A percentile compares a stretch with the other conserved stretches of the same genome.
Conservation (phyloP, 2,329 filamentous ascomycete species). For the Aspergillus brunneoviolaceus region DNA sequence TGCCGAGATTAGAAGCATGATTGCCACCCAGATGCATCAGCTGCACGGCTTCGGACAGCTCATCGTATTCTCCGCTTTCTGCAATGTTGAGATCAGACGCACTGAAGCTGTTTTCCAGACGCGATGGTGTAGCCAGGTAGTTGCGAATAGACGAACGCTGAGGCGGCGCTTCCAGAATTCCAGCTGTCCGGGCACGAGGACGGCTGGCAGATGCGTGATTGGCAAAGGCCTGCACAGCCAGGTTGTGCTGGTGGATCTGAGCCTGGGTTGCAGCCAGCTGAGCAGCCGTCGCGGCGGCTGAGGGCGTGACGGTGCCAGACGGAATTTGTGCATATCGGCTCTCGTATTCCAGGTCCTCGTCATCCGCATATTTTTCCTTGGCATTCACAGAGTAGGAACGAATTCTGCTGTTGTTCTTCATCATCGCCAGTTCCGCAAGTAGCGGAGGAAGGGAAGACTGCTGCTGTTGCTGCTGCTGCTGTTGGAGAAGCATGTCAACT, state of each 20-base stretch:
- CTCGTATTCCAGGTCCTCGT: constrained; percentile 76
- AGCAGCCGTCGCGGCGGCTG: constrained; percentile 56
- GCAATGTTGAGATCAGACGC: constrained; percentile 71
- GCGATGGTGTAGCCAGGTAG: constrained; percentile 74
- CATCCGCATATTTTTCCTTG: constrained; percentile 92
- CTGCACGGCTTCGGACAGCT: constrained; percentile 78
- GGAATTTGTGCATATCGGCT: constrained; percentile 56
- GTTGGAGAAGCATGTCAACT: constrained; percentile 51
- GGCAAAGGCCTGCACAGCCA: constrained; percentile 89
- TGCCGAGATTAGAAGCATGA: constrained; percentile 54
- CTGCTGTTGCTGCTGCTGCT: constrained; percentile 51
- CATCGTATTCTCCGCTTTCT: constrained; percentile 76
- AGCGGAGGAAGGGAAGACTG: constrained; percentile 58
- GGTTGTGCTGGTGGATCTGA: constrained; percentile 82
- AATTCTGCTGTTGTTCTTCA: constrained; percentile 82
- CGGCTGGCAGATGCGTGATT: constrained; percentile 78
- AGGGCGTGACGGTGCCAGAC: constrained; percentile 61
- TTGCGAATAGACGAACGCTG: constrained; percentile 64
- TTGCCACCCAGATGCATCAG: constrained; percentile 64
- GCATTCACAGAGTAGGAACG: constrained; percentile 98
- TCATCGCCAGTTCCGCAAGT: constrained; percentile 71
- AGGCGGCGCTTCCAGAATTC: constrained; percentile 77
- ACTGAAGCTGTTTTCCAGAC: constrained; percentile 73
- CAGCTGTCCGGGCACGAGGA: constrained; percentile 86
- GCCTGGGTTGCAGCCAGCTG: constrained; percentile 62